A percentile compares a stretch with the other conserved stretches of the same genome.
Evolutionary conservation across 139 green algal genomes (phyloP).

Genomic region (Chlamydomonas incerta): DNA sequence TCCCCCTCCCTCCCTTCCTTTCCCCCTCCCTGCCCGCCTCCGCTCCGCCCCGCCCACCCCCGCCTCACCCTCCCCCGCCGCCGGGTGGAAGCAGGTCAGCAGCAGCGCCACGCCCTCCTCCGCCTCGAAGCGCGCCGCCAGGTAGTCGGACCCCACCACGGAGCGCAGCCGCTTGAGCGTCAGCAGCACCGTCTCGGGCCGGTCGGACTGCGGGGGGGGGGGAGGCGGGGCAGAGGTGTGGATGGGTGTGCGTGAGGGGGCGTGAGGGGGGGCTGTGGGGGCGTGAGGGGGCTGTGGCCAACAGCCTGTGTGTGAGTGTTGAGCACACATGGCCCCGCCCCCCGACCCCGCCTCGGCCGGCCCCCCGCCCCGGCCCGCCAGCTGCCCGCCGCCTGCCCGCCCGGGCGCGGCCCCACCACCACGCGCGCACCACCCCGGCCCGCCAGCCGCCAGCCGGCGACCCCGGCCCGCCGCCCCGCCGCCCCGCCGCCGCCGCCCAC

Average conservation of each 20-base stretch:
- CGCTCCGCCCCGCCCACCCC: neutral
- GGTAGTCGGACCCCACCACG: constrained; percentile 3
- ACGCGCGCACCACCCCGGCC: no score
- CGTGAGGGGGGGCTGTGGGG: no score
- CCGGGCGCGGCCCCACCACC: no score
- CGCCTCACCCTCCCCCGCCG: neutral
- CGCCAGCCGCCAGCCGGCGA: no score
- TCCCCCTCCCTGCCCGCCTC: neutral
- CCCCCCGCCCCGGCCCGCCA: no score
- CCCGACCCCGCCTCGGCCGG: neutral
- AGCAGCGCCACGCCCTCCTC: constrained; percentile 9
- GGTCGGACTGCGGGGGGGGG: constrained; percentile 2
- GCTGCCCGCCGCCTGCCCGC: no score
- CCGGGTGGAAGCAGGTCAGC: neutral
- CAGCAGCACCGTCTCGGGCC: constrained; percentile 23
- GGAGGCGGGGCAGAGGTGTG: neutral
- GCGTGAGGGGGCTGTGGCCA: no score
- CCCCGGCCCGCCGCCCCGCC: no score
- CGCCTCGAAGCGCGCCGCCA: constrained; percentile 25
- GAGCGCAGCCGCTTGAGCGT: constrained; percentile 10
- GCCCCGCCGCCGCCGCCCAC: no score
- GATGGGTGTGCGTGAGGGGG: no score
- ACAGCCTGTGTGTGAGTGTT: no score
- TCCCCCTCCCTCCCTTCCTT: no score
- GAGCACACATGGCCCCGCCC: neutral